phyloP scores from a whole-genome alignment of 2,329 filamentous ascomycete genomes.

The Fusarium graminum region DNA sequence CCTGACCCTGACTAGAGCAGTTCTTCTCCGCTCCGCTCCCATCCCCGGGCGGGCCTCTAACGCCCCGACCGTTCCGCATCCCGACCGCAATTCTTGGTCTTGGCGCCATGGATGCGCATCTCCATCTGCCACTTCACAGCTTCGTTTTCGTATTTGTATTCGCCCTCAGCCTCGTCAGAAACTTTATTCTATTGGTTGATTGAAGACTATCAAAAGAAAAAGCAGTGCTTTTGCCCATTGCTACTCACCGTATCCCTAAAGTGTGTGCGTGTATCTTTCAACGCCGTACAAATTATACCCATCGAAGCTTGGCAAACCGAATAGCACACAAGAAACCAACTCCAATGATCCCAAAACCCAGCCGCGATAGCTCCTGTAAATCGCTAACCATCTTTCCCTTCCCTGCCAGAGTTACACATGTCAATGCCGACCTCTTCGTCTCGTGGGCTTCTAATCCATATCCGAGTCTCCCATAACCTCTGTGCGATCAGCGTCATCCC shows the following conservation, averaged over 20 bases:
- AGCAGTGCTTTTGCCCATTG: slow-evolving; percentile 19
- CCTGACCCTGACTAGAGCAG: slow-evolving; percentile 30
- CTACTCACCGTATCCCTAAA: slow-evolving; percentile 26
- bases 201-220: slow-evolving; percentile 9
- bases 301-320: slow-evolving; percentile 14
- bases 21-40: slow-evolving; percentile 7
- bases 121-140: slow-evolving; percentile 14
- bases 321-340: slow-evolving; percentile 28
- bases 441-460: slow-evolving; percentile 43
- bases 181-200: slow-evolving; percentile 30
- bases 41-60: slow-evolving; percentile 42
- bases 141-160: slow-evolving; percentile 49
- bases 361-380: slow-evolving; percentile 25
- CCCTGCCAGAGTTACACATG: slow-evolving; percentile 27
- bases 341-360: slow-evolving; percentile 29
- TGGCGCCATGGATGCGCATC: slow-evolving; percentile 8
- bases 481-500: slow-evolving; percentile 58
- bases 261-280: slow-evolving; percentile 24
- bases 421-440: slow-evolving; percentile 1
- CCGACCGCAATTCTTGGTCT: slow-evolving; percentile 26
- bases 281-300: slow-evolving; percentile 37
- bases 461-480: slow-evolving; percentile 57
- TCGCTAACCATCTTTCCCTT: slow-evolving; percentile 34
- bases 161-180: slow-evolving; percentile 12
- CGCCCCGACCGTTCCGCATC: slow-evolving; percentile 27